Conservation (phyloP, 2,329 filamentous ascomycete genomes). For the Pyrenophora graminea region DNA sequence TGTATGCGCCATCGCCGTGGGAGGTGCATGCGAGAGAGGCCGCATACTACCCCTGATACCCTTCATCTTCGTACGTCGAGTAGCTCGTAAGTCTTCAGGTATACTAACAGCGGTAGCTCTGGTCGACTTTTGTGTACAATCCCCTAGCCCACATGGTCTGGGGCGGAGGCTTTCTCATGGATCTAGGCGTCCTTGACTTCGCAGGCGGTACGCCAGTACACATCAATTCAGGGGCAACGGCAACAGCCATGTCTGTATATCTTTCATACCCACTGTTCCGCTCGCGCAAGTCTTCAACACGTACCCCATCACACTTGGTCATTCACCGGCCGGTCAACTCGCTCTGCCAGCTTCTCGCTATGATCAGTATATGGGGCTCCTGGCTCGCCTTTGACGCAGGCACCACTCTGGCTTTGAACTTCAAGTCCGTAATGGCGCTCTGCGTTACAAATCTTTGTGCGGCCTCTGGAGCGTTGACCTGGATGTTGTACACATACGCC, state of each 20-base stretch:
- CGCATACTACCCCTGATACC: constrained; percentile 53
- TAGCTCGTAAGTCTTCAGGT: not conserved
- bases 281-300: constrained; percentile 49
- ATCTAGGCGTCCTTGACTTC: constrained; percentile 54
- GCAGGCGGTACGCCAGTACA: constrained; percentile 50
- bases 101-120: constrained; percentile 42
- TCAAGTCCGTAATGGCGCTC: constrained; percentile 56
- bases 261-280: constrained; percentile 56
- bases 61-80: constrained; percentile 50
- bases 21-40: constrained; percentile 55
- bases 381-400: constrained; percentile 59
- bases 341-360: constrained; percentile 53
- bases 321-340: constrained; percentile 56
- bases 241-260: constrained; percentile 53
- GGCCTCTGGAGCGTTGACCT: constrained; percentile 53
- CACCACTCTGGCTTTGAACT: constrained; percentile 55
- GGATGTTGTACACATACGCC: constrained; percentile 52
- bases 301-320: constrained; percentile 54
- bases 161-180: constrained; percentile 52
- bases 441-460: constrained; percentile 57
- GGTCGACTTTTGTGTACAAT: constrained; percentile 56
- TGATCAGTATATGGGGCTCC: constrained; percentile 58
- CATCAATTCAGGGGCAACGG: constrained; percentile 49
- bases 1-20: constrained; percentile 57
- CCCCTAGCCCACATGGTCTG: constrained; percentile 57